Percentiles rank a stretch among this genome's conserved stretches.
These are phyloP conservation scores for Oidiodendron maius DNA, from an alignment of 495 filamentous ascomycete species.

Conservation along the genomic window DNA sequence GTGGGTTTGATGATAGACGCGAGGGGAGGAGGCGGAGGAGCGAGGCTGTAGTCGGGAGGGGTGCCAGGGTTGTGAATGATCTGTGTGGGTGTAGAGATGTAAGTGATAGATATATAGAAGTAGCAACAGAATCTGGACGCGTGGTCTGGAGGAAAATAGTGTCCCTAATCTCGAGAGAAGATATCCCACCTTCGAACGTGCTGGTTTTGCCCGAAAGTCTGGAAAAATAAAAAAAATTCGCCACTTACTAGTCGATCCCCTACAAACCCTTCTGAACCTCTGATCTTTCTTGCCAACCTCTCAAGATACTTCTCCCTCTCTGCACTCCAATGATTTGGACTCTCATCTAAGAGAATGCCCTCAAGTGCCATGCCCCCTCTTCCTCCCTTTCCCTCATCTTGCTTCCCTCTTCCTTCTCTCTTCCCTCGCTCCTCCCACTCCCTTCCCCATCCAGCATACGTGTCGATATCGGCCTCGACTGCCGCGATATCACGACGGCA, in stretches of 20 bases:
- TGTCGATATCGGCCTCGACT: slow-evolving; percentile 38
- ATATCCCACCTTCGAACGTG: background rate
- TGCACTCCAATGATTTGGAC: slow-evolving; percentile 6
- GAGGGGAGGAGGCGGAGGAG: slow-evolving; percentile 28
- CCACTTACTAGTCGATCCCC: slow-evolving; percentile 11
- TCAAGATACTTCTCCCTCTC: slow-evolving; percentile 1
- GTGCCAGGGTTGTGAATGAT: slow-evolving; percentile 44
- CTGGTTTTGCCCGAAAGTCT: background rate
- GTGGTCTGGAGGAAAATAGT: no score
- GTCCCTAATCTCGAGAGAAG: background rate
- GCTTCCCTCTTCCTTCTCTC: no score
- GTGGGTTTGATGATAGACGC: slow-evolving; percentile 42
- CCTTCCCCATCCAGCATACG: slow-evolving; percentile 46
- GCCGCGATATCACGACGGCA: slow-evolving; percentile 34
- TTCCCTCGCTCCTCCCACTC: no score
- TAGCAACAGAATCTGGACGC: no score
- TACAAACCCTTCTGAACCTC: slow-evolving; percentile 5
- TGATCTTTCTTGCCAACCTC: background rate
- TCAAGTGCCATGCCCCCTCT: slow-evolving; percentile 26
- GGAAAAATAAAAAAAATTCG: background rate
- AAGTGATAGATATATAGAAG: no score
- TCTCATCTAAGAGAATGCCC: slow-evolving; percentile 25
- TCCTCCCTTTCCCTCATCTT: slow-evolving; percentile 28
- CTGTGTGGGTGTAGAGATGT: slow-evolving; percentile 22
- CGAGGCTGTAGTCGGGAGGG: slow-evolving; percentile 40